Evolutionary conservation across 1,284 basidiomycete genomes (phyloP), one percentile per base, ranked within the genome.

Genomic region (Chalciporus sp.): DNA sequence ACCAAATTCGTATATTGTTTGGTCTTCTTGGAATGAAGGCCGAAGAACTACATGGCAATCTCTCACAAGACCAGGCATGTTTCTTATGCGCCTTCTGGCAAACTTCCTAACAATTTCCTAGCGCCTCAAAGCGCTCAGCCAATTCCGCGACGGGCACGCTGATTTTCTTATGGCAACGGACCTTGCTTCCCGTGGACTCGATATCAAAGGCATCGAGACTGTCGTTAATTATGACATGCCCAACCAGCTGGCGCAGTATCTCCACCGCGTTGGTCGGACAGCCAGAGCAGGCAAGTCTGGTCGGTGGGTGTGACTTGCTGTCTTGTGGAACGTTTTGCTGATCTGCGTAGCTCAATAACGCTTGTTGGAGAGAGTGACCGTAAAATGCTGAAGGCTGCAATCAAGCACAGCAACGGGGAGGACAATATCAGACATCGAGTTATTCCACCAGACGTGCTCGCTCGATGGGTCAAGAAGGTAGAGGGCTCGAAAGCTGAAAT

Each of bases 181-280:
- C 72, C 79, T 99, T 19, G 96, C 96, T 23, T 92, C 94, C 57
- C 88, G 95, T 62, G 95, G 95, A 73, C 80, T 98, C 29, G 95
- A 98, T 75, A 98, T 98, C 76, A 96, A 95, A 66, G 95, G 95
- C 17, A 90, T 98, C n/a, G 92, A 97, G 67, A 95, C 94, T 0
- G 94, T 98, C 53, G 94, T 98, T 69, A 98, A 98, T 73, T 98
- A 95, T 69, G 95, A 98, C 72, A 97, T 98, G 95, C 95, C 96
- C 4, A 84, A 85, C 17, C 92, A 96, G 66, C 79, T 98, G 40
- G 87, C 94, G 11, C 94, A 95, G 66, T 99, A 99, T 74, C 80
- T 98, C 35, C 96, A 99, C 73, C 90, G 96, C 56, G 95, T 98
- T 23, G 96, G 96, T 63, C 85, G 96, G 72, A 99, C 96, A 35